phyloP scores from a whole-genome alignment of 202 grass and related monocot species.

The Setaria italica region DNA sequence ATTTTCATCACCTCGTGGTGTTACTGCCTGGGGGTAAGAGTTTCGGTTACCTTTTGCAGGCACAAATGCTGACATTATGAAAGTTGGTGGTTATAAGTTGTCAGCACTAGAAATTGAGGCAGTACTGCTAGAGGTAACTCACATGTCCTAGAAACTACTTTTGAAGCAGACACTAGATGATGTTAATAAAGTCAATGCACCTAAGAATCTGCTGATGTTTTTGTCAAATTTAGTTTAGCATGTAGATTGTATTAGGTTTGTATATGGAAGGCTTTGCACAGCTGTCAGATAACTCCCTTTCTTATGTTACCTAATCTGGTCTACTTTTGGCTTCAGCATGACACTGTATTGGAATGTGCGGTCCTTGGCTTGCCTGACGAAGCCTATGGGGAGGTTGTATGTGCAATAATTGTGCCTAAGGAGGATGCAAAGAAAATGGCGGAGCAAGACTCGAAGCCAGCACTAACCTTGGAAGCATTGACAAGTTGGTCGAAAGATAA shows the following conservation, averaged over 20 bases:
- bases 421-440: conserved; percentile 63
- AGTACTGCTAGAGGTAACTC: conserved; percentile 79
- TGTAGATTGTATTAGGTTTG: background rate
- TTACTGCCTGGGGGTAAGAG: background rate
- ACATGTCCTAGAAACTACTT: background rate
- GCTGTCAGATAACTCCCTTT: conserved; percentile 23
- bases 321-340: conserved; percentile 62
- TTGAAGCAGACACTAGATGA: conserved; percentile 3
- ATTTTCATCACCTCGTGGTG: conserved; percentile 35
- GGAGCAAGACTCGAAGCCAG: conserved; percentile 61
- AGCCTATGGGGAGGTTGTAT: conserved; percentile 88
- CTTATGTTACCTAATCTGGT: conserved; percentile 30
- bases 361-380: conserved; percentile 81
- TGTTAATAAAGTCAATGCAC: conserved; percentile 7
- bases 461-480: conserved; percentile 76
- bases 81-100: conserved; percentile 98
- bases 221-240: background rate
- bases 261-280: conserved; percentile 2
- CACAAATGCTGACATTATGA: conserved; percentile 99
- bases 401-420: conserved; percentile 79
- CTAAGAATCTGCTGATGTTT: conserved; percentile 21
- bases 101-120: conserved; percentile 97
- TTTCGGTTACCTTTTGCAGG: conserved; percentile 53
- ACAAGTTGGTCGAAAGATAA: conserved; percentile 84
- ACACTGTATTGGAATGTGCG: conserved; percentile 72